Conservation (phyloP, 139 green algal species). For the Chlamydomonas schloesseri region DNA sequence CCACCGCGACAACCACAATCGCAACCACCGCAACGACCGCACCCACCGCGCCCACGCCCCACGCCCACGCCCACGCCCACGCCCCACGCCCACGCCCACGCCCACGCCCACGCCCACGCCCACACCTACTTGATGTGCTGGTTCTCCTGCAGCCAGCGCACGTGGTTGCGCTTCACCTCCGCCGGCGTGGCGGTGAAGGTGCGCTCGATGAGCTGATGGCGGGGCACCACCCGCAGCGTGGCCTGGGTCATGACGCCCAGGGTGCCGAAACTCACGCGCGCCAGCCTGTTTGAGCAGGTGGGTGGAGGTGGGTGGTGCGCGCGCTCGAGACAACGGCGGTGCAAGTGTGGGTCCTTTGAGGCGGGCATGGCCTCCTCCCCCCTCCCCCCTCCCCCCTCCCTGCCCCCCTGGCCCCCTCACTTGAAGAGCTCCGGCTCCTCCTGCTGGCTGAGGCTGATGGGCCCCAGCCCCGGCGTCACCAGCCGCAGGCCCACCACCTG, state of each 20-base stretch:
- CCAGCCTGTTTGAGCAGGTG: constrained; percentile 57
- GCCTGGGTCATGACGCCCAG: constrained; percentile 89
- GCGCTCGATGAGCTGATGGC: constrained; percentile 85
- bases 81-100: background rate
- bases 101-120: background rate
- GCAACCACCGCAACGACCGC: too few species aligned
- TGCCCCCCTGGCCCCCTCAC: background rate
- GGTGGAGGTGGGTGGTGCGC: background rate
- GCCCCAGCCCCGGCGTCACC: constrained; percentile 88
- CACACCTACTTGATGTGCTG: constrained; percentile 46
- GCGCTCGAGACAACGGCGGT: background rate
- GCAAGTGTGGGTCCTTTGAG: too few species aligned
- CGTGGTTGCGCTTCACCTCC: constrained; percentile 83
- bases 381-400: background rate
- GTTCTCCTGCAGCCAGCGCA: constrained; percentile 40
- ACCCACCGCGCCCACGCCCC: too few species aligned
- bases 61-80: background rate
- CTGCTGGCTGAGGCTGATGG: constrained; percentile 66
- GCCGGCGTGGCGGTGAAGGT: constrained; percentile 78
- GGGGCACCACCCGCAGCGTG: constrained; percentile 71
- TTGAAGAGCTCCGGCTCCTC: constrained; percentile 86
- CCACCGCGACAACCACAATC: too few species aligned
- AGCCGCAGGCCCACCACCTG: constrained; percentile 88
- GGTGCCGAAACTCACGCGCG: constrained; percentile 84
- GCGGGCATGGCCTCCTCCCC: background rate